These are phyloP conservation scores for Pseudogymnoascus verrucosus DNA, from an alignment of 2,329 filamentous ascomycete species.

Conservation along the genomic window DNA sequence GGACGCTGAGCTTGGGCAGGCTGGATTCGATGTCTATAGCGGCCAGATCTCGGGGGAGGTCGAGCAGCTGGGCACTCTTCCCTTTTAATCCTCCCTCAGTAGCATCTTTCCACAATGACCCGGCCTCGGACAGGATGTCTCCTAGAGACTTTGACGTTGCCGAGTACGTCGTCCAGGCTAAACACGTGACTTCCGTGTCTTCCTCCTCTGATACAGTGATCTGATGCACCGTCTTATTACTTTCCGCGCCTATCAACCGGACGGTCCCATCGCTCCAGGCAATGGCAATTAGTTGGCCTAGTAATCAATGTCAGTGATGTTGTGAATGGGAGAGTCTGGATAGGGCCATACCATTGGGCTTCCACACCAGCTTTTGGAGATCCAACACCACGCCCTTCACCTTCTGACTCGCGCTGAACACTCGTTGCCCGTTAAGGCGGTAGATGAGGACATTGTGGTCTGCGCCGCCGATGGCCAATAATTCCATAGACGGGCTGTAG, in stretches of 20 bases:
- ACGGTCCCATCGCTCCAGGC: constrained; percentile 77
- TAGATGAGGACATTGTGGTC: constrained; percentile 67
- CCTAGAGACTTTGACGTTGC: not conserved
- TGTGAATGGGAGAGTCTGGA: not conserved
- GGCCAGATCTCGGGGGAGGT: constrained; percentile 66
- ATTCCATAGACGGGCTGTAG: constrained; percentile 78
- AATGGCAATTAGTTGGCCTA: constrained; percentile 69
- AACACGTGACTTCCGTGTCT: constrained; percentile 36
- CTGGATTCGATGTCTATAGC: constrained; percentile 69
- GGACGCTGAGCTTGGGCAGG: constrained; percentile 65
- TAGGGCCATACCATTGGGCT: constrained; percentile 26
- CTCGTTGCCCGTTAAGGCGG: constrained; percentile 66
- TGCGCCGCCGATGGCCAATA: constrained; percentile 65
- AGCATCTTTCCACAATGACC: not conserved
- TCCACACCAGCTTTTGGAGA: constrained; percentile 32
- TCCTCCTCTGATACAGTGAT: constrained; percentile 34
- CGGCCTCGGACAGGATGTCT: constrained; percentile 13
- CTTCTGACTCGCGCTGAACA: constrained; percentile 42
- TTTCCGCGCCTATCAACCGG: constrained; percentile 70
- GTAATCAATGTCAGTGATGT: not conserved
- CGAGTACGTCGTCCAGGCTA: constrained; percentile 30
- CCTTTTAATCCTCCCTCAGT: not conserved
- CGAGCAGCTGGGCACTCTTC: constrained; percentile 20
- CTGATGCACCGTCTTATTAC: constrained; percentile 71
- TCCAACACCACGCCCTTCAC: constrained; percentile 26